phyloP scores from a whole-genome alignment of 2,329 filamentous ascomycete species.

The Colletotrichum somersetense region DNA sequence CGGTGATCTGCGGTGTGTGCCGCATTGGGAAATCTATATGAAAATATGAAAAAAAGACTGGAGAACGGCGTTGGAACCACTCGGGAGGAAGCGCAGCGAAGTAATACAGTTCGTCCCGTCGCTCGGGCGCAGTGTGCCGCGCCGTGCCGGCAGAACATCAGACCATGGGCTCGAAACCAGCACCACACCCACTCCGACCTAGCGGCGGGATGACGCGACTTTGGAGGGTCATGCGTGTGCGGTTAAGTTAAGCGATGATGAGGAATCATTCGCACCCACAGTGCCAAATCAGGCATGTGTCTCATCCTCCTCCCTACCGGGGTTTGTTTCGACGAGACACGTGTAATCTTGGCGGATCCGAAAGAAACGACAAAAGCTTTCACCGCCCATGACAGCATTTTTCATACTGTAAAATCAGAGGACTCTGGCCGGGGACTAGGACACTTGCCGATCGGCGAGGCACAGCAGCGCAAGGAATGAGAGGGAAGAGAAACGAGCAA shows the following conservation, averaged over 20 bases:
- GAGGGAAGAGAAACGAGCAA: not conserved
- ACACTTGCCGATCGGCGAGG: slow-evolving; percentile 8
- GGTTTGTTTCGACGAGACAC: not conserved
- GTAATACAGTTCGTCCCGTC: not conserved
- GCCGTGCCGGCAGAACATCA: not conserved
- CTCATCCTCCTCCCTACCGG: not conserved
- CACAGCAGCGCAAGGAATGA: not conserved
- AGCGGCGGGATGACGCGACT: slow-evolving; percentile 24
- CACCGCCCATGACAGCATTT: not conserved
- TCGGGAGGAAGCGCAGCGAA: not conserved
- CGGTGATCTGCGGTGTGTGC: slow-evolving; percentile 26
- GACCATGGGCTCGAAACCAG: not conserved
- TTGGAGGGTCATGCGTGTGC: not conserved
- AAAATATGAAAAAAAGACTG: not conserved
- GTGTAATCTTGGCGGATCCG: not conserved
- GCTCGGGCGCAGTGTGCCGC: not conserved
- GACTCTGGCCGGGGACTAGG: not conserved
- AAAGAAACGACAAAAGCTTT: not conserved
- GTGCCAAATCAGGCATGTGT: slow-evolving; percentile 16
- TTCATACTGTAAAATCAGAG: not conserved
- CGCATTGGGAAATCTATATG: slow-evolving; percentile 11
- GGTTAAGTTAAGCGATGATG: slow-evolving; percentile 18
- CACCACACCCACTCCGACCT: slow-evolving; percentile 24
- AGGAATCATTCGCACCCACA: slow-evolving; percentile 26
- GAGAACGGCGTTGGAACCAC: slow-evolving; percentile 25